Base-by-base conservation (phyloP, 768 basidiomycete species). In the Macrolepiota fuliginosa region DNA sequence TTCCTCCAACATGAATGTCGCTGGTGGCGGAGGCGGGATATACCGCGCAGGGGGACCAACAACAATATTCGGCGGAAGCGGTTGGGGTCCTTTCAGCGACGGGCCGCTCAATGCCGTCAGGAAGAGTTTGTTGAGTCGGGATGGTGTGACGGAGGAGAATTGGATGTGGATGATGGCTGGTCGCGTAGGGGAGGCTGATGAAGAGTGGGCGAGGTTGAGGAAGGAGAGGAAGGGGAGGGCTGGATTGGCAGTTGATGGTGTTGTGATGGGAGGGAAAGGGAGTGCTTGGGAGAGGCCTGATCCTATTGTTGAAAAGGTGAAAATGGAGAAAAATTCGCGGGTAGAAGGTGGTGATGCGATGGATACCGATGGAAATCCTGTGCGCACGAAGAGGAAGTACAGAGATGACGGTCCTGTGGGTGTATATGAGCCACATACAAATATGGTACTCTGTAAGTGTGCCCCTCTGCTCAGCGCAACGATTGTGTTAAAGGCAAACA, bases 11-110 rank as follows among this genome's bases (percentile, higher is more conserved):
- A 78, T 81, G 67, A 76, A 72, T 59, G 82, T 75, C 17, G 80
- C 82, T 9, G 83, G 84, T 17, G 79, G 79, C 24, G 77, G n/a
- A n/a, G n/a, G 78, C 9, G 78, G 91, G 0, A 83, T 95, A 49
- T 97, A 96, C 76, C 89, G 92, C 49, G 87, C 94, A 0, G 94
- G 95, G 0, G 95, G 95, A 0, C 91, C 94, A 0, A 96, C 95
- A 1, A 98, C 96, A 0, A 83, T 95, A 47, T 98, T 97, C 66
- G 96, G 92, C 17, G 83, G 83, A 0, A 81, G 81, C 15, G 96
- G 96, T 0, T 84, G 87, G 79, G 92, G 94, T 1, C 94, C 95
- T 0, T 96, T 87, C 72, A 92, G 91, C 60, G 92, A 94, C 67
- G 92, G 92, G 0, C 93, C 92, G 0, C 76, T 93, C 62, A 91